These are phyloP conservation scores for Boletus subcaerulescens DNA, from an alignment of 768 basidiomycete genomes.

Conservation along the genomic window DNA sequence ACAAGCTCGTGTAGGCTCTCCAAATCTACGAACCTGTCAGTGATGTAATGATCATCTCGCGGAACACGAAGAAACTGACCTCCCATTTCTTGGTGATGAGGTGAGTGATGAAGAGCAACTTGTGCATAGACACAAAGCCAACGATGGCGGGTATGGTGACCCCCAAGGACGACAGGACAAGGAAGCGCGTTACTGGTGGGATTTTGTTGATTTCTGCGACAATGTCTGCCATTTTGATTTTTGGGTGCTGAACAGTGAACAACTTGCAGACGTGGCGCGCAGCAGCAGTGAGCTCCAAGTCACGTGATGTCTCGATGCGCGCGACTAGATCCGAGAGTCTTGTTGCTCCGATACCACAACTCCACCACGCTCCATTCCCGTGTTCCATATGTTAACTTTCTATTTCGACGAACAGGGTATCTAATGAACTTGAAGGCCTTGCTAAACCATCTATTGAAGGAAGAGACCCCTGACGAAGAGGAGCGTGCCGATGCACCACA, in stretches of 20 bases:
- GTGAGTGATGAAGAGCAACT: constrained; percentile 49
- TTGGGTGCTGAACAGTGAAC: not conserved
- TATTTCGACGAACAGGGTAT: not conserved
- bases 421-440: constrained; percentile 14
- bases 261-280: not conserved
- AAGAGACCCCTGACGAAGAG: constrained; percentile 20
- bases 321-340: too few relatives aligned
- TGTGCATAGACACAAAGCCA: constrained; percentile 50
- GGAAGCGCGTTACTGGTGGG: constrained; percentile 76
- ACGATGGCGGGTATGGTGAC: constrained; percentile 59
- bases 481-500: not conserved
- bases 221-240: constrained; percentile 42
- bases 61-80: constrained; percentile 35
- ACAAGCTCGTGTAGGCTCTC: constrained; percentile 72
- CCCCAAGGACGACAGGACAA: constrained; percentile 57
- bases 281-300: not conserved
- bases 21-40: constrained; percentile 50
- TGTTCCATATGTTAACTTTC: constrained; percentile 11
- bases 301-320: constrained; percentile 8
- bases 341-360: not conserved
- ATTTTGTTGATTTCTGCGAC: constrained; percentile 72
- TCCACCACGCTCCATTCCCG: not conserved
- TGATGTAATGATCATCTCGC: not conserved
- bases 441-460: constrained; percentile 3
- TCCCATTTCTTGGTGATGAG: constrained; percentile 49